A percentile compares a stretch with the other conserved stretches of the same genome.
phyloP scores from a whole-genome alignment of 2,329 filamentous ascomycete genomes.

The Fusarium phyllophilum region DNA sequence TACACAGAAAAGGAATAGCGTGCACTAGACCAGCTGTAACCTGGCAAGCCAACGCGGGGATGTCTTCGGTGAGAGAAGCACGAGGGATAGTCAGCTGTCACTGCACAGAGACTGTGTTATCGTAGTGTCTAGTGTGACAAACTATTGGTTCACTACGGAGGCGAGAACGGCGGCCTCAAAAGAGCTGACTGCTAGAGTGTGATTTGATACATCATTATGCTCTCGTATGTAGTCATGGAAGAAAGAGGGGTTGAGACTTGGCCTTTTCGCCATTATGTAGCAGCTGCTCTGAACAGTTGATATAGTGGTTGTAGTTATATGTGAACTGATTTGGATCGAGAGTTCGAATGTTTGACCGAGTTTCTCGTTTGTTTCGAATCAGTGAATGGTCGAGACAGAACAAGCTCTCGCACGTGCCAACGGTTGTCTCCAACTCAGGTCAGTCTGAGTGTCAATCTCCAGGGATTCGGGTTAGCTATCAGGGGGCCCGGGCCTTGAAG shows the following conservation, averaged over 20 bases:
- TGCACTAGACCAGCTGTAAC: not conserved
- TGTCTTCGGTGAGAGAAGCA: slow-evolving; percentile 28
- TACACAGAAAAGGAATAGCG: slow-evolving; percentile 27
- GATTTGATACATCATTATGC: slow-evolving; percentile 27
- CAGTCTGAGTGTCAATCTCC: not conserved
- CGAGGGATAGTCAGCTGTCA: slow-evolving; percentile 34
- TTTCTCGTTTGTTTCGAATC: slow-evolving; percentile 14
- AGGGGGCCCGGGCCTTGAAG: slow-evolving; percentile 13
- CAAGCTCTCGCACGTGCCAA: slow-evolving; percentile 43
- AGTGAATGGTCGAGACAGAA: slow-evolving; percentile 9
- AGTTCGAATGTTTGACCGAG: slow-evolving; percentile 24
- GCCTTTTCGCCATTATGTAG: slow-evolving; percentile 11
- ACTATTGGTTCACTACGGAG: slow-evolving; percentile 15
- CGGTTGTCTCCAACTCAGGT: slow-evolving; percentile 20
- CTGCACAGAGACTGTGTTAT: slow-evolving; percentile 17
- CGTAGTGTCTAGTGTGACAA: slow-evolving; percentile 6
- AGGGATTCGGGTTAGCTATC: slow-evolving; percentile 18
- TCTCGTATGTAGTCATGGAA: slow-evolving; percentile 11
- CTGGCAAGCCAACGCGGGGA: slow-evolving; percentile 21
- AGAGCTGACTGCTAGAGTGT: not conserved
- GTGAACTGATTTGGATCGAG: slow-evolving; percentile 5
- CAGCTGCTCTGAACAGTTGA: not conserved
- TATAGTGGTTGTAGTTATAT: slow-evolving; percentile 1
- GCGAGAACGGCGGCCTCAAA: slow-evolving; percentile 29
- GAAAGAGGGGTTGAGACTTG: slow-evolving; percentile 25